A percentile compares a stretch with the other conserved stretches of the same genome.
phyloP scores from a whole-genome alignment of 208 protist genomes.

The Phytomonas sp. region DNA sequence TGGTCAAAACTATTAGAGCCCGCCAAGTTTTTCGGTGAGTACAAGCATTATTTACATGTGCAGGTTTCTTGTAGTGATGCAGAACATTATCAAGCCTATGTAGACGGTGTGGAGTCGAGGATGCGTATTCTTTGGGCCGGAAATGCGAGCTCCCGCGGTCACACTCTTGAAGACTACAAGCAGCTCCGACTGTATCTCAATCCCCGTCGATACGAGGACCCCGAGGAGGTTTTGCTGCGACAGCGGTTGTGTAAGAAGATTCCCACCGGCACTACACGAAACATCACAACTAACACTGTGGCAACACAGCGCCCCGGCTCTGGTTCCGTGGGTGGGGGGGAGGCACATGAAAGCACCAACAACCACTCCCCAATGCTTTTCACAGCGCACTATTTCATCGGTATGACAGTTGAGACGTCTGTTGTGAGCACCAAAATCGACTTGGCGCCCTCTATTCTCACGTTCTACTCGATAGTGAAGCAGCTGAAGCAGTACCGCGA shows the following conservation, averaged over 20 bases:
- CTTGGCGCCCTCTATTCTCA: slow-evolving; percentile 51
- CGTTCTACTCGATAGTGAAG: slow-evolving; percentile 56
- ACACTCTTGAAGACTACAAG: slow-evolving; percentile 64
- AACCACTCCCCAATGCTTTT: slow-evolving; percentile 13
- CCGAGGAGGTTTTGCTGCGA: slow-evolving; percentile 54
- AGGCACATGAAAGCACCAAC: slow-evolving; percentile 6
- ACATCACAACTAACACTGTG: neutral
- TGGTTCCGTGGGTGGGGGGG: slow-evolving; percentile 9
- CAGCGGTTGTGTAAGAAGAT: slow-evolving; percentile 18
- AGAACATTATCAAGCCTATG: slow-evolving; percentile 75
- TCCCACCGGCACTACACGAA: slow-evolving; percentile 7
- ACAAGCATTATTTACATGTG: slow-evolving; percentile 81
- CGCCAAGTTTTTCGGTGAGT: slow-evolving; percentile 71
- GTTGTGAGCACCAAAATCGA: slow-evolving; percentile 48
- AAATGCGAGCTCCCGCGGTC: slow-evolving; percentile 54
- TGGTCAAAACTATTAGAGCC: slow-evolving; percentile 79
- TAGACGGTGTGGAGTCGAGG: slow-evolving; percentile 80
- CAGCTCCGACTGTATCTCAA: slow-evolving; percentile 73
- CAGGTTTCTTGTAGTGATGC: slow-evolving; percentile 63
- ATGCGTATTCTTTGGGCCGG: slow-evolving; percentile 81
- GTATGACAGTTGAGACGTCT: slow-evolving; percentile 63
- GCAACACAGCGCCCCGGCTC: neutral
- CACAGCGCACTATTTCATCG: slow-evolving; percentile 80
- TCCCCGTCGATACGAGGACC: slow-evolving; percentile 73
- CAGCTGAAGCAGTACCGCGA: slow-evolving; percentile 67